A percentile compares a stretch with the other conserved stretches of the same genome.
Conservation (phyloP, 208 protist species). For the Leishmania lainsoni region DNA sequence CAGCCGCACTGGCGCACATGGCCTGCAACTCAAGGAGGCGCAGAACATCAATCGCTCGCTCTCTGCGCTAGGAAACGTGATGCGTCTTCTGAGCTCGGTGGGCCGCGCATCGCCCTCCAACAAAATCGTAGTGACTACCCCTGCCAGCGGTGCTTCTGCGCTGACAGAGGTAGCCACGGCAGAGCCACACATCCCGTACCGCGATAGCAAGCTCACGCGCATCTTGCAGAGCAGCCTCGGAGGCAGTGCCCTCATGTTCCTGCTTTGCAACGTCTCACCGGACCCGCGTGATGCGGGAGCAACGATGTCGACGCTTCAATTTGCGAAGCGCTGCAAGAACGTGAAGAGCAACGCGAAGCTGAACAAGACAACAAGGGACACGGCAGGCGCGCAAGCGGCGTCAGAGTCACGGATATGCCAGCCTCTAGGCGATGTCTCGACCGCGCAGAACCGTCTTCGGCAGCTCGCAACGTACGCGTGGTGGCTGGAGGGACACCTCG, state of each 20-base stretch:
- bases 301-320: slow-evolving; percentile 83
- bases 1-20: slow-evolving; percentile 71
- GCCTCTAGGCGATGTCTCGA: slow-evolving; percentile 12
- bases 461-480: slow-evolving; percentile 40
- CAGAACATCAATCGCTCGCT: slow-evolving; percentile 93
- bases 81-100: slow-evolving; percentile 55
- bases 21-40: slow-evolving; percentile 78
- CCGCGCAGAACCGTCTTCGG: slow-evolving; percentile 23
- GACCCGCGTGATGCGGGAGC: slow-evolving; percentile 54
- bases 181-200: slow-evolving; percentile 77
- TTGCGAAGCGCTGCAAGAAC: slow-evolving; percentile 53
- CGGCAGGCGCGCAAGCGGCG: neutral
- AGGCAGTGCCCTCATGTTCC: slow-evolving; percentile 65
- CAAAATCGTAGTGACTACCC: slow-evolving; percentile 9
- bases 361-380: slow-evolving; percentile 15
- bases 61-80: slow-evolving; percentile 88
- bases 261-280: slow-evolving; percentile 87
- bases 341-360: slow-evolving; percentile 39
- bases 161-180: neutral
- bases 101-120: neutral
- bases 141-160: neutral
- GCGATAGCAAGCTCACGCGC: slow-evolving; percentile 91
- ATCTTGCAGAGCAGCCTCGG: slow-evolving; percentile 87
- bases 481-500: slow-evolving; percentile 60
- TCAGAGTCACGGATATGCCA: slow-evolving; percentile 16